These are phyloP conservation scores for Colletotrichum musae DNA, from an alignment of 2,329 filamentous ascomycete species.

Conservation along the genomic window DNA sequence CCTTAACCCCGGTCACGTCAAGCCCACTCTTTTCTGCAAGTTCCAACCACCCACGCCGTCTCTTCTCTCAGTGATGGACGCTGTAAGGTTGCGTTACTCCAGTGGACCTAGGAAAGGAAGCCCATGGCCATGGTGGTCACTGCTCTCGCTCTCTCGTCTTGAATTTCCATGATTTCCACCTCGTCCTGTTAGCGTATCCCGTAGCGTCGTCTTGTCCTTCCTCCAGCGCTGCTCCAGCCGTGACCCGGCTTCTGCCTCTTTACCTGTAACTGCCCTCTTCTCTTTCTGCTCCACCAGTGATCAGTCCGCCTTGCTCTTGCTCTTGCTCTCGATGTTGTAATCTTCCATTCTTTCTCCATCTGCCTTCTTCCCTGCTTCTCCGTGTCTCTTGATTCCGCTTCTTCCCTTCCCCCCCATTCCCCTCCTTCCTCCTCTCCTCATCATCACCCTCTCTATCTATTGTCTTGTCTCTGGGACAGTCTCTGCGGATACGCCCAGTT, in stretches of 20 bases:
- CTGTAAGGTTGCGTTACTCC: no score
- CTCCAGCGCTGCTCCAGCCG: neutral
- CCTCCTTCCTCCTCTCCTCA: neutral
- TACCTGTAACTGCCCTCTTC: constrained; percentile 35
- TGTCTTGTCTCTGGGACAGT: neutral
- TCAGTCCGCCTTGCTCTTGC: no score
- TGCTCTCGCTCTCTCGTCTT: neutral
- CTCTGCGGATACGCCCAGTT: constrained; percentile 7
- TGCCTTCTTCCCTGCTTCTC: constrained; percentile 7
- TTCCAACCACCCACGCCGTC: constrained; percentile 32
- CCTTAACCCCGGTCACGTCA: constrained; percentile 26
- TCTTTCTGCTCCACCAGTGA: constrained; percentile 17
- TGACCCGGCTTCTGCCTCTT: constrained; percentile 25
- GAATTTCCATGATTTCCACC: neutral
- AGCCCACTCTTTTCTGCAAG: constrained; percentile 33
- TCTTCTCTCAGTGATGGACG: no score
- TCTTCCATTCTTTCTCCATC: constrained; percentile 10
- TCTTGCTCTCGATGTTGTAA: constrained; percentile 14
- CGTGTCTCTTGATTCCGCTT: neutral
- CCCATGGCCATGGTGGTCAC: no score
- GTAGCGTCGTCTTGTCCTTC: neutral
- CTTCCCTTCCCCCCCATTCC: constrained; percentile 6
- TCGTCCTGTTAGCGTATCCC: no score
- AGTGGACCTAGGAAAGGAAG: no score
- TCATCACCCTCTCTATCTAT: no score